Conservation (phyloP, 768 basidiomycete species). For the Kwoniella sp. region DNA sequence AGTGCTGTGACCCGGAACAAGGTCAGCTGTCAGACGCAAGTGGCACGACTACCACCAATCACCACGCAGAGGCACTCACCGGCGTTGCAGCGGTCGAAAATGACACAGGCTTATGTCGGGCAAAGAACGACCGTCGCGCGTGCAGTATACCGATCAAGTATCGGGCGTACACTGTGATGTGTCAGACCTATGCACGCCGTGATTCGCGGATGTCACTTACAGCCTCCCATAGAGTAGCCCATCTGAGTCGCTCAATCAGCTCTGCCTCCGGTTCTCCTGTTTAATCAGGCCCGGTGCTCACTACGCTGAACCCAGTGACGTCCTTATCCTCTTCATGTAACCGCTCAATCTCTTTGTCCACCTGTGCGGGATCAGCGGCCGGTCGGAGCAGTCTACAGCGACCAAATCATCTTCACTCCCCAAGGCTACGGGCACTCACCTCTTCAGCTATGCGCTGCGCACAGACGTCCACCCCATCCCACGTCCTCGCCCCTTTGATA, state of each 20-base stretch:
- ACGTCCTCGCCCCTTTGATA: constrained; percentile 1
- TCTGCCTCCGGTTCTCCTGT: no score
- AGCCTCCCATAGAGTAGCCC: constrained; percentile 46
- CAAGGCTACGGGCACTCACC: no score
- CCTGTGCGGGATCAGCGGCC: no score
- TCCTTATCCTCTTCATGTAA: constrained; percentile 28
- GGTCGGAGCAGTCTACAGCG: no score
- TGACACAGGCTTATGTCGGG: constrained; percentile 30
- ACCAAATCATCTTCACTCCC: no score
- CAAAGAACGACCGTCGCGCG: constrained; percentile 34
- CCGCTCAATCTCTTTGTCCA: constrained; percentile 34
- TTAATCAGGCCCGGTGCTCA: constrained; percentile 8
- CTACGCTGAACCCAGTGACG: constrained; percentile 28
- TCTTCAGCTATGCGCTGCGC: constrained; percentile 35
- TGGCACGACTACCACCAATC: not conserved
- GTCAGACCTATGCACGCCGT: no score
- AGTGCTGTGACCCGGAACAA: constrained; percentile 30
- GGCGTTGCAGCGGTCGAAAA: constrained; percentile 47
- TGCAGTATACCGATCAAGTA: constrained; percentile 43
- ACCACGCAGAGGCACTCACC: constrained; percentile 14
- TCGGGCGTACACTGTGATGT: constrained; percentile 40
- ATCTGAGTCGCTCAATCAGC: constrained; percentile 16
- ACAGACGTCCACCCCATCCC: constrained; percentile 42
- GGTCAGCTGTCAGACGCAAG: no score
- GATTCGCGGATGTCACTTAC: constrained; percentile 29